Conservation (phyloP, 192 early-diverging fungal genomes). For the Coemansia guatemalensis region DNA sequence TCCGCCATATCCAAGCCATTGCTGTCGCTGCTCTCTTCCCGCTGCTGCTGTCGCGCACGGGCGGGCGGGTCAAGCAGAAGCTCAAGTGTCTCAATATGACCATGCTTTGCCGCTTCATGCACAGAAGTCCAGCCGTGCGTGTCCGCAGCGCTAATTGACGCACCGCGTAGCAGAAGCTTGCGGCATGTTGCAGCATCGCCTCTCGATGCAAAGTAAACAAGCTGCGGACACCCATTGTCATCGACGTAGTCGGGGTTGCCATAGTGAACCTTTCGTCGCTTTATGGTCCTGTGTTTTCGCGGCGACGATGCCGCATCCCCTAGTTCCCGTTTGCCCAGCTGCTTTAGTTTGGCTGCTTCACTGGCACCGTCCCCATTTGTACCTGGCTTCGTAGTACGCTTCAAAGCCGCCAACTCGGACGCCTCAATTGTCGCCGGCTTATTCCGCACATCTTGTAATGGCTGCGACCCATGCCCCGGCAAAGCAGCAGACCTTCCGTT, state of each 20-base stretch:
- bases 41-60: slow-evolving; percentile 15
- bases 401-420: neutral
- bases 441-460: slow-evolving; percentile 5
- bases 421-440: neutral
- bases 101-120: slow-evolving; percentile 35
- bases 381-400: neutral
- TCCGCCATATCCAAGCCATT: slow-evolving; percentile 13
- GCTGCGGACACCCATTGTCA: slow-evolving; percentile 33
- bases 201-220: slow-evolving; percentile 45
- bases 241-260: slow-evolving; percentile 37
- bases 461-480: slow-evolving; percentile 6
- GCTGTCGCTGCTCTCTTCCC: slow-evolving; percentile 8
- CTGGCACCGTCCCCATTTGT: neutral
- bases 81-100: slow-evolving; percentile 27
- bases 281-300: slow-evolving; percentile 16
- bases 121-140: slow-evolving; percentile 44
- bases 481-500: slow-evolving; percentile 6
- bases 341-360: neutral
- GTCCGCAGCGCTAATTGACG: slow-evolving; percentile 27
- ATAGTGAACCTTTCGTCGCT: slow-evolving; percentile 34
- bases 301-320: slow-evolving; percentile 2
- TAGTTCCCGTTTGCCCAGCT: neutral
- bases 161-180: slow-evolving; percentile 43
- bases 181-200: slow-evolving; percentile 34
- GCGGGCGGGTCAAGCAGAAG: slow-evolving; percentile 36